Evolutionary conservation across 371 early-diverging fungal species (phyloP), one percentile per base, ranked within the genome.

Genomic region (Modicella reniformis): DNA sequence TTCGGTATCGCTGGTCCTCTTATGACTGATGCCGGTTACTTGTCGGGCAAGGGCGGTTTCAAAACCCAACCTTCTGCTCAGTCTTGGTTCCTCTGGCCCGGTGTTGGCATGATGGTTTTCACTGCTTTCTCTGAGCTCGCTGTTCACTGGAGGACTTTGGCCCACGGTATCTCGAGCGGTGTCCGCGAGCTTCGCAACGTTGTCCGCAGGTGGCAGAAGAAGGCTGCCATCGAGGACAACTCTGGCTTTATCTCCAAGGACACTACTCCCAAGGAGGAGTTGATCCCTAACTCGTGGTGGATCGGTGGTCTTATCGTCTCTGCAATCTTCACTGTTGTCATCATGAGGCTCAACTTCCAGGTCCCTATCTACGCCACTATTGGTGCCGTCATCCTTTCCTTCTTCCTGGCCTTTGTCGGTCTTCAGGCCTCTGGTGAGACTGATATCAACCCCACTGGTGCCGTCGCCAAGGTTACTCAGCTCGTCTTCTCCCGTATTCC

Each of bases 321-420:
- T 25, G 81, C 81, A 19, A 68, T 92, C 65, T 85, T 88, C 57
- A 88, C 89, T 0, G 77, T 89, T 65, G 80, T 88, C 19, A 86
- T 89, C 32, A 84, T 86, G 83, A 80, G 82, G 29, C 79, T 84
- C 57, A 82, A 80, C 75, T 88, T 91, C 68, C 72, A 83, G 2
- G 84, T 88, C 82, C 84, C 84, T 4, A 82, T 86, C 23, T 85
- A 86, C 49, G 85, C 84, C 53, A 83, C 81, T 29, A 83, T 91
- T 41, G 70, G 92, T 29, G 85, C 91, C 56, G 74, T 91, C 50
- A 64, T 91, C 41, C 63, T 91, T 30, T 91, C 85, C 41, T 91
- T 93, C 75, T 33, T 90, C 55, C 72, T 93, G 34, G 83, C 92
- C 48, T 91, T 91, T 65, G 87, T 92, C 29, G 91, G 87, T 70